phyloP scores from a whole-genome alignment of 805 yeast genomes.

The Wickerhamiella bombiphila region DNA sequence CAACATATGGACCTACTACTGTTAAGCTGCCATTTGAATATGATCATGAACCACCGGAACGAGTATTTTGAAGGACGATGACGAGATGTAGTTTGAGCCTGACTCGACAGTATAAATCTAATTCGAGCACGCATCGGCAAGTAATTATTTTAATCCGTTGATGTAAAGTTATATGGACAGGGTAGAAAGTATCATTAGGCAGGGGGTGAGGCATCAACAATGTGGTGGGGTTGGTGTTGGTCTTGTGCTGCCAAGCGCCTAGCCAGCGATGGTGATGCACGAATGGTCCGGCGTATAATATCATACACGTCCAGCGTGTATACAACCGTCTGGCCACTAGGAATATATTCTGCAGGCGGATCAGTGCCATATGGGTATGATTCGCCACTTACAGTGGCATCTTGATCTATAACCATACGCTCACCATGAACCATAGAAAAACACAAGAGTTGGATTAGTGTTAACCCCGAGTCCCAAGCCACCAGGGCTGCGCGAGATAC shows the following conservation, averaged over 20 bases:
- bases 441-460: not conserved
- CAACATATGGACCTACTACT: constrained; percentile 12
- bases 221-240: no score
- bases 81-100: no score
- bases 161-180: no score
- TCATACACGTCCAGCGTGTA: not conserved
- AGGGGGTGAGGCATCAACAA: no score
- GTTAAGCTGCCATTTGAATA: constrained; percentile 16
- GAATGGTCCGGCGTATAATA: not conserved
- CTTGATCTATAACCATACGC: not conserved
- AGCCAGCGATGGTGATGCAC: no score
- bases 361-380: not conserved
- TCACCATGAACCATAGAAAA: not conserved
- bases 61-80: constrained; percentile 5
- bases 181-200: no score
- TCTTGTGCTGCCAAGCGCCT: no score
- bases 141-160: no score
- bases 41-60: constrained; percentile 9
- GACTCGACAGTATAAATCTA: not conserved
- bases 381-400: not conserved
- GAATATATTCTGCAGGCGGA: not conserved
- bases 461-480: constrained; percentile 2
- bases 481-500: constrained; percentile 2
- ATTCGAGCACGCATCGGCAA: no score
- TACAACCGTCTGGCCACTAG: constrained; percentile 1